phyloP scores from a whole-genome alignment of 768 basidiomycete genomes.

The Xanthoconium purpureum region DNA sequence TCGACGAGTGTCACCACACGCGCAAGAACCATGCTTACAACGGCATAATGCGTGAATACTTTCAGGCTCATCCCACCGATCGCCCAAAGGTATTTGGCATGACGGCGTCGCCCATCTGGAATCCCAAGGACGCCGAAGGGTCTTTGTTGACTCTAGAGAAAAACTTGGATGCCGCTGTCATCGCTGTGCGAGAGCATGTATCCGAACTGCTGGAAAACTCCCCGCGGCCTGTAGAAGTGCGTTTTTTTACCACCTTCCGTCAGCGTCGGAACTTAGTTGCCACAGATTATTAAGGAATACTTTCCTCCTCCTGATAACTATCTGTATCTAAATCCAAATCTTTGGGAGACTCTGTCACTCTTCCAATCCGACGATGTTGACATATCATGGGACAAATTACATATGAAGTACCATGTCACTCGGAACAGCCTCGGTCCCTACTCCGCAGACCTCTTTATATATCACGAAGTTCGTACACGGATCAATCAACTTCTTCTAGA shows the following conservation, averaged over 20 bases:
- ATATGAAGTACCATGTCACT: slow-evolving; percentile 60
- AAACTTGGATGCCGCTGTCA: slow-evolving; percentile 70
- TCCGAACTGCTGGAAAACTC: slow-evolving; percentile 62
- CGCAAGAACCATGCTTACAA: slow-evolving; percentile 57
- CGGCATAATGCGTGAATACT: slow-evolving; percentile 57
- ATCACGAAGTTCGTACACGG: slow-evolving; percentile 54
- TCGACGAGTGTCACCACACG: slow-evolving; percentile 59
- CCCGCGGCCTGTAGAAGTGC: slow-evolving; percentile 65
- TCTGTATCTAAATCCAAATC: slow-evolving; percentile 52
- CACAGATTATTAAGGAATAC: slow-evolving; percentile 57
- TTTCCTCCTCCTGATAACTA: slow-evolving; percentile 49
- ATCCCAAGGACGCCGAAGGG: slow-evolving; percentile 60
- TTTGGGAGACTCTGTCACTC: slow-evolving; percentile 52
- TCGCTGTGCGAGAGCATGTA: slow-evolving; percentile 68
- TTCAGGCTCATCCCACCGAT: slow-evolving; percentile 36
- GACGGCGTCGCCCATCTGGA: slow-evolving; percentile 90
- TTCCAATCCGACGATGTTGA: slow-evolving; percentile 36
- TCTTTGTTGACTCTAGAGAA: slow-evolving; percentile 64
- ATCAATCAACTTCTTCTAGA: slow-evolving; percentile 40
- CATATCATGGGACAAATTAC: slow-evolving; percentile 59
- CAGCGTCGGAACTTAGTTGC: neutral
- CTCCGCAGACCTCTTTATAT: slow-evolving; percentile 70
- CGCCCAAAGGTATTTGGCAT: slow-evolving; percentile 91
- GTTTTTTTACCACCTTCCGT: slow-evolving; percentile 8
- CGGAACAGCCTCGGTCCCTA: slow-evolving; percentile 66